Base-by-base conservation (phyloP, 2,329 filamentous ascomycete species). In the Curvularia lunata region DNA sequence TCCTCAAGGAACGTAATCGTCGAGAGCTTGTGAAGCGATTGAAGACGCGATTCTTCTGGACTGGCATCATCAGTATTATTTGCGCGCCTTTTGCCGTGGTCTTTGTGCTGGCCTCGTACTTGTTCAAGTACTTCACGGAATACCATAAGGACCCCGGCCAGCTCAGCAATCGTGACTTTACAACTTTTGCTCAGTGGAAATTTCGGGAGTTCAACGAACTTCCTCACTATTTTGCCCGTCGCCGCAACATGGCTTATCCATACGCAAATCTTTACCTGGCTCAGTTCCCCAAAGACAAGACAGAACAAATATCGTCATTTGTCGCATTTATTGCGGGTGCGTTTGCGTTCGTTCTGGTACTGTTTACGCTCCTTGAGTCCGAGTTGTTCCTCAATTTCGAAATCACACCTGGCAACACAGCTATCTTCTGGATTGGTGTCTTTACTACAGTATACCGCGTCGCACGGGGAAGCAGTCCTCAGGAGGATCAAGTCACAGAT, bases 121-220 rank as follows among this genome's bases (percentile, higher is more conserved):
- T 99, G 70, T 92, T 98, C 73, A 92, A 90, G 30, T 97, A 98
- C 73, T 98, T 97, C 76, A 95, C 95, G 70, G 94, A 99, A 81
- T 97, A 96, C 72, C 92, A 97, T 77, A 96, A 93, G 71, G 96
- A 97, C 62, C 94, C 92, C 0, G 88, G 91, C 0, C 88, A 92
- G 62, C 85, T 97, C 37, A 90, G 91, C n/a, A 89, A 92, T 16
- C 88, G 95, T 40, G 89, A 92, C 64, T 99, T 97, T 73, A 98
- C 94, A 0, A 91, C 92, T 1, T 85, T 97, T 49, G 95, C 95
- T 0, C 91, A 97, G 74, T 99, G 95, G 95, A 98, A 97, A 70
- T 97, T 99, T 63, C 89, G 95, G 47, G 94, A 98, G 75, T 99
- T 98, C 83, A 99, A 99, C 70, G 95, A 99, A 76, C 83, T 99